phyloP scores from a whole-genome alignment of 331 rosid species.

The Rhamnella rubrinervis region DNA sequence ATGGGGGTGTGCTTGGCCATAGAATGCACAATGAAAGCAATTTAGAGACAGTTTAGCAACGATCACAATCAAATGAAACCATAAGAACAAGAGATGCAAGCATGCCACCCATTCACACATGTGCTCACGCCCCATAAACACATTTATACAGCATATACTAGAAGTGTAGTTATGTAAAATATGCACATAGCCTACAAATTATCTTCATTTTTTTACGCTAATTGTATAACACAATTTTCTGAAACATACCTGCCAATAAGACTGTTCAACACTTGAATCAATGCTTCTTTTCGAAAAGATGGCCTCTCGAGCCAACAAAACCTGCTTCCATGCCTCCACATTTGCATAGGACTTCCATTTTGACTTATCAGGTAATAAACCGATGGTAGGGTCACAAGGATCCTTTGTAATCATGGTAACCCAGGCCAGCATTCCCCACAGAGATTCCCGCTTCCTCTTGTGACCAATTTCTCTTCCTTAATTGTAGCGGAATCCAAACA shows the following conservation, averaged over 20 bases:
- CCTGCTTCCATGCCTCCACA: conserved; percentile 59
- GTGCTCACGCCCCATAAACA: not conserved
- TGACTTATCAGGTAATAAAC: conserved; percentile 52
- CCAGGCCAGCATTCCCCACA: conserved; percentile 56
- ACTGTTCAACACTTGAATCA: conserved; percentile 47
- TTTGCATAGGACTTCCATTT: conserved; percentile 56
- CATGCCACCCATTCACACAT: not conserved
- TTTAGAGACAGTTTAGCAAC: not conserved
- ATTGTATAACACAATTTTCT: not conserved
- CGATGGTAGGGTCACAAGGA: conserved; percentile 57
- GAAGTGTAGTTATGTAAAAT: not conserved
- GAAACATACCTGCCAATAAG: conserved; percentile 56
- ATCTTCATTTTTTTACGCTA: not conserved
- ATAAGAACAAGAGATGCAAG: not conserved
- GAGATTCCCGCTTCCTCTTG: conserved; percentile 51
- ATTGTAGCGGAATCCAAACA: conserved; percentile 29
- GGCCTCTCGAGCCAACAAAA: conserved; percentile 63
- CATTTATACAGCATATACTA: not conserved
- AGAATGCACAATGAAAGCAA: too few relatives aligned
- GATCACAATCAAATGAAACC: not conserved
- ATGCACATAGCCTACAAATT: not conserved
- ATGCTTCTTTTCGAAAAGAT: conserved; percentile 39
- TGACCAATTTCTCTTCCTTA: conserved; percentile 26
- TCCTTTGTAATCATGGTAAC: conserved; percentile 43
- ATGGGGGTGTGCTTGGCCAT: too few relatives aligned